Base-by-base conservation (phyloP, 345 rosid genomes). In the Garcia nutans region DNA sequence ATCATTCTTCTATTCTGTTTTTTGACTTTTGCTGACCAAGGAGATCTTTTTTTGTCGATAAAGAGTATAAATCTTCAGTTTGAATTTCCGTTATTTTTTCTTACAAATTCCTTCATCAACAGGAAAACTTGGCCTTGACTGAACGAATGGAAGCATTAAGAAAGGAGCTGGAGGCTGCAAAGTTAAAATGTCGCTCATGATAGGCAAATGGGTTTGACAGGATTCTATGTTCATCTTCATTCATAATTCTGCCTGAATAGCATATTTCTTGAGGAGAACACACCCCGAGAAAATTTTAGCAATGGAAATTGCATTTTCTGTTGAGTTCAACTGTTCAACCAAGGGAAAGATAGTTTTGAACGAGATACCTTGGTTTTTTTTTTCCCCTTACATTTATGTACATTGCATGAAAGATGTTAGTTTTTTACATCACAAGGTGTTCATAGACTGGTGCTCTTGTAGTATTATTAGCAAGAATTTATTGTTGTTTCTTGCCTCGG, bases 51-150 rank as follows among this genome's bases (percentile, higher is more conserved):
- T 8, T 77, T 6, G 15, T 63, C 10, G 31, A 10, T 74, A 31
- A 10, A 28, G 33, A 23, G 13, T 58, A 47, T 49, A 33, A 61
- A 33, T 56, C 49, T 65, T 26, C 15, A 44, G 26, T 74, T 33
- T 56, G 16, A 23, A 64, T 10, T 19, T 22, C 16, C 3, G 44
- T 37, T 31, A 5, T 72, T 37, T 59, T 33, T 13, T 8, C 54
- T 54, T n/a, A 5, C 24, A 9, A 24, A 44, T 63, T 42, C 10
- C 22, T 4, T 15, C 22, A 15, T 62, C 54, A 20, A 31, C 78
- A 79, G 82, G 82, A 79, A 79, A 79, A 79, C 71, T 41, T 79
- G 78, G 77, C 69, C 13, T 70, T 78, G 65, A 68, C 68, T 20
- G 81, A 70, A n/a, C 50, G 77, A 37, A 68, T 78, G 63, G 81